Percentiles rank a stretch among this genome's conserved stretches.
These are phyloP conservation scores for Lentinula edodes DNA, from an alignment of 768 basidiomycete genomes.

Conservation along the genomic window DNA sequence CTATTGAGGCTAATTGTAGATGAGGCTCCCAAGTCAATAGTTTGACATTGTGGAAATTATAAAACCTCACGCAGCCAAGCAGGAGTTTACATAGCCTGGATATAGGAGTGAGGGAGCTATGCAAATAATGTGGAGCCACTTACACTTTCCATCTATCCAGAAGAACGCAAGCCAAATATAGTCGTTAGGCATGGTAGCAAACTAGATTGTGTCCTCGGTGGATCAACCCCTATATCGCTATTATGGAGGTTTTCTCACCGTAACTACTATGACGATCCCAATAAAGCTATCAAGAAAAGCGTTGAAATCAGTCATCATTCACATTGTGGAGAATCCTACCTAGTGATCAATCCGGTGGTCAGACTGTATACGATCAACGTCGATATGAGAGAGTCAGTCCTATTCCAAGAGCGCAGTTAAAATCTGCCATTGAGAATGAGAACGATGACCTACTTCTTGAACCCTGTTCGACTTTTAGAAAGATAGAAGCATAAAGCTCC, in stretches of 20 bases:
- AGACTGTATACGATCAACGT: constrained; percentile 39
- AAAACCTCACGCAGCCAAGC: constrained; percentile 42
- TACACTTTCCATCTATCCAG: constrained; percentile 48
- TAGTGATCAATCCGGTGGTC: constrained; percentile 39
- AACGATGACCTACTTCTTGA: constrained; percentile 11
- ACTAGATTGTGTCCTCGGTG: constrained; percentile 19
- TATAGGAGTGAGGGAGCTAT: neutral
- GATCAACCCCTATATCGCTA: neutral
- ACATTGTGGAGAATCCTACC: constrained; percentile 17
- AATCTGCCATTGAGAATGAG: neutral
- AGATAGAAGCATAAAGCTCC: constrained; percentile 41
- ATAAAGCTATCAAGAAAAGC: constrained; percentile 26
- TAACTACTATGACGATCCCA: constrained; percentile 34
- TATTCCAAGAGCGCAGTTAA: constrained; percentile 8
- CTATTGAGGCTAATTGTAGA: constrained; percentile 34
- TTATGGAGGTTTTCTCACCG: constrained; percentile 19
- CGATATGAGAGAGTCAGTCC: constrained; percentile 39
- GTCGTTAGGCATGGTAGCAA: constrained; percentile 39
- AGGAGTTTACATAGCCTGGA: constrained; percentile 46
- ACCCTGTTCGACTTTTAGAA: constrained; percentile 41
- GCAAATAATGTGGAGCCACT: constrained; percentile 9
- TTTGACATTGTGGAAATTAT: neutral
- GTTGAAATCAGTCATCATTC: neutral
- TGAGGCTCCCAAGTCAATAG: neutral
- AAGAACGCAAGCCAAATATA: constrained; percentile 46